Evolutionary conservation across 2,329 filamentous ascomycete genomes (phyloP).

Genomic region (Aspergillus versicolor): DNA sequence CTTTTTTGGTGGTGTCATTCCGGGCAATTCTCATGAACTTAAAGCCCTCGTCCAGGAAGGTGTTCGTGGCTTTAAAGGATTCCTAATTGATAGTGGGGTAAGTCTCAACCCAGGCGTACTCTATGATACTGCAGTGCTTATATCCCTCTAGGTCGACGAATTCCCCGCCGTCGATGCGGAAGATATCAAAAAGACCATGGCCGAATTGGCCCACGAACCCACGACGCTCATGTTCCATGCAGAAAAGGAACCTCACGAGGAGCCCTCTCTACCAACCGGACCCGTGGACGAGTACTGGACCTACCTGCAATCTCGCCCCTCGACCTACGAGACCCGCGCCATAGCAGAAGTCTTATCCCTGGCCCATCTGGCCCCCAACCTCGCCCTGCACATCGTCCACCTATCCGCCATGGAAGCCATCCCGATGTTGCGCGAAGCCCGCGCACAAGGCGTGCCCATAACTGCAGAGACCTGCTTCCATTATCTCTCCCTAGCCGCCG

Average conservation of each 20-base stretch:
- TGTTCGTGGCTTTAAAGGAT: conserved; percentile 95
- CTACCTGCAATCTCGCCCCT: conserved; percentile 86
- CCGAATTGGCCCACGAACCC: conserved; percentile 71
- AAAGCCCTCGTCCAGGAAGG: conserved; percentile 78
- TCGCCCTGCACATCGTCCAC: conserved; percentile 91
- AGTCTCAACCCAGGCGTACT: conserved; percentile 35
- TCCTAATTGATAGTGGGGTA: conserved; percentile 94
- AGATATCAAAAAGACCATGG: conserved; percentile 80
- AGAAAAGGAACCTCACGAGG: conserved; percentile 87
- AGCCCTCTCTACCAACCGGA: conserved; percentile 60
- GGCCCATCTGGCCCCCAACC: conserved; percentile 73
- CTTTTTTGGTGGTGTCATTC: conserved; percentile 93
- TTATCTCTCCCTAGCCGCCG: conserved; percentile 81
- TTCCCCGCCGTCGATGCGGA: conserved; percentile 83
- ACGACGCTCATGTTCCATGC: conserved; percentile 99
- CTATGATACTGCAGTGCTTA: no score
- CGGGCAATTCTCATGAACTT: conserved; percentile 79
- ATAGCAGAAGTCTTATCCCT: conserved; percentile 85
- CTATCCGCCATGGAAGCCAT: conserved; percentile 87
- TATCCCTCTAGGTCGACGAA: conserved; percentile 70
- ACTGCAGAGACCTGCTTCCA: conserved; percentile 96
- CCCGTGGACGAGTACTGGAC: conserved; percentile 77
- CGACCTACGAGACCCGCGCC: conserved; percentile 86
- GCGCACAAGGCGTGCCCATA: conserved; percentile 73
- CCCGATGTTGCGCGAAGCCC: conserved; percentile 72